Evolutionary conservation across 768 basidiomycete genomes (phyloP), one percentile per base, ranked within the genome.

Genomic region (Coprinopsis sp.): DNA sequence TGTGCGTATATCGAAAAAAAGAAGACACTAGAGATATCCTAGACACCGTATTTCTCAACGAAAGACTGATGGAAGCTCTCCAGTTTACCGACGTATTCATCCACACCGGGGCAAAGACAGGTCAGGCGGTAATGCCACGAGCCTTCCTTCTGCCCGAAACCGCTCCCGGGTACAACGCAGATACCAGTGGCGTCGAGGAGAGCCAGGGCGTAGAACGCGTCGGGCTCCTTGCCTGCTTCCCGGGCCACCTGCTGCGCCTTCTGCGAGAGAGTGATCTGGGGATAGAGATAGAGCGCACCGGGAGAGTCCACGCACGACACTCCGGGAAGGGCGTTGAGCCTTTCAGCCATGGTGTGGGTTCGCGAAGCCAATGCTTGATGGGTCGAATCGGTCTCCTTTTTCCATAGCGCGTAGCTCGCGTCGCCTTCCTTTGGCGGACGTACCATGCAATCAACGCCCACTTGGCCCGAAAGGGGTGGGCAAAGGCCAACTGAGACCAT

Each of bases 371-470:
- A 79, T 37, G 80, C 86, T 21, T 73, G 69, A 60, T 92, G 90
- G 56, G 87, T 96, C 3, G 74, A 64, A 37, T 83, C 77, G 14
- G 90, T 93, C 70, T 99, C 95, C 59, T 80, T 62, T 63, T 86
- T 78, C 85, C 86, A 99, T 13, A 84, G 76, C 31, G 64, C 61
- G 66, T 92, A 92, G 49, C 84, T 88, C 56, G 79, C 76, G 2
- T 84, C 78, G 14, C 89, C 91, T 12, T 72, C 64, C 53, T 78
- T 76, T 1, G 95, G 95, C 16, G 95, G 92, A 22, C 90, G 79
- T n/a, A 97, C 87, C 76, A 96, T 81, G 52, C 82, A 82, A 65
- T 98, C 95, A 14, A 99, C 87, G 31, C 90, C 92, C 60, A 99
- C 82, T 72, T 98, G 91, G 18, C 96, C 96, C 2, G 81, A 71